Percentiles rank a stretch among this genome's conserved stretches.
Conservation (phyloP, 2,329 filamentous ascomycete genomes). For the Pseudophaeomoniella oleicola region DNA sequence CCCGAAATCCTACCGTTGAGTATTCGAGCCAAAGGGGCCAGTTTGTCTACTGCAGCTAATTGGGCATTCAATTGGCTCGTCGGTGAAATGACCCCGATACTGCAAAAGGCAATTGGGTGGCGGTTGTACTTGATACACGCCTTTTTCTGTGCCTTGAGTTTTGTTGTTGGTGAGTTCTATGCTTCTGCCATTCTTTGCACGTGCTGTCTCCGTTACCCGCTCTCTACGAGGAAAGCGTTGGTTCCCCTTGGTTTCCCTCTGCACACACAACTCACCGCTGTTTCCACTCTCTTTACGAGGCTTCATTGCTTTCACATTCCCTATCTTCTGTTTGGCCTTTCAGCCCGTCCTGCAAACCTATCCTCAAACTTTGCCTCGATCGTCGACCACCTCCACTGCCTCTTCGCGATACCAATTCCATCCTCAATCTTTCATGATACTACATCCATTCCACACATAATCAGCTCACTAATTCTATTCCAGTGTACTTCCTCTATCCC, state of each 20-base stretch:
- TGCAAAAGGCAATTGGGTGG: constrained; percentile 89
- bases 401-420: too few relatives aligned
- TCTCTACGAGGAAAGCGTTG: too few relatives aligned
- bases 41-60: constrained; percentile 88
- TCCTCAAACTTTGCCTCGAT: too few relatives aligned
- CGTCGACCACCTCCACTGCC: too few relatives aligned
- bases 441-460: constrained; percentile 4
- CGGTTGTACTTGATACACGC: constrained; percentile 88
- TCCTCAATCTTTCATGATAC: too few relatives aligned
- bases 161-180: constrained; percentile 70
- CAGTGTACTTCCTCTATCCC: constrained; percentile 95
- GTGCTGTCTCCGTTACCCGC: too few relatives aligned
- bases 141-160: constrained; percentile 90
- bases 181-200: background rate
- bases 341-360: too few relatives aligned
- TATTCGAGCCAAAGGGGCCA: constrained; percentile 93
- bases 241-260: too few relatives aligned
- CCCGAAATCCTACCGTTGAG: constrained; percentile 96
- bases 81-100: constrained; percentile 82
- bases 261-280: too few relatives aligned
- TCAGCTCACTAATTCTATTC: constrained; percentile 8
- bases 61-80: constrained; percentile 99
- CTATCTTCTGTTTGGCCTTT: too few relatives aligned
- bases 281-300: too few relatives aligned
- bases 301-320: too few relatives aligned